Conservation (phyloP, 1,284 basidiomycete species). For the Heliocybe sulcata region DNA sequence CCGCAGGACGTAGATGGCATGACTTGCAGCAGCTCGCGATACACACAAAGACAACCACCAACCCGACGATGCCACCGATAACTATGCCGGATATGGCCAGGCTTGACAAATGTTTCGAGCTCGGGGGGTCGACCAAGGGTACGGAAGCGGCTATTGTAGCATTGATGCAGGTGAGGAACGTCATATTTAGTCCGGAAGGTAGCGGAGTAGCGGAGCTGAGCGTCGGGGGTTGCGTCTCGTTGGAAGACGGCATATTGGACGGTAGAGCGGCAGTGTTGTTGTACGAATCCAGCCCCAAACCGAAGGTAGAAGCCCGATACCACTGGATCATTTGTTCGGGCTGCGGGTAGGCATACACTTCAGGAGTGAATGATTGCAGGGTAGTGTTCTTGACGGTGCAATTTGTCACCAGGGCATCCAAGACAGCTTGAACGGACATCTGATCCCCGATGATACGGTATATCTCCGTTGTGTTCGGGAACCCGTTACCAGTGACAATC, state of each 20-base stretch:
- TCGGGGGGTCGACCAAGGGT: conserved; percentile 10
- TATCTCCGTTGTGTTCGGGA: conserved; percentile 11
- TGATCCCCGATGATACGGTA: conserved; percentile 18
- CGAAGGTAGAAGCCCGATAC: conserved; percentile 19
- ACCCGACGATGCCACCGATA: too few relatives aligned
- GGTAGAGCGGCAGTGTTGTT: conserved; percentile 16
- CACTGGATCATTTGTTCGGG: conserved; percentile 20
- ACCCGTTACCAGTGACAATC: conserved; percentile 5
- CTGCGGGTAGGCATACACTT: conserved; percentile 2
- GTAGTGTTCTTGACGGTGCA: conserved; percentile 14
- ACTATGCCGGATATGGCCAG: too few relatives aligned
- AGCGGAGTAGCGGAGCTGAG: conserved; percentile 11
- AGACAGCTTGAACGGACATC: conserved; percentile 13
- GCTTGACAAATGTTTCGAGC: neutral
- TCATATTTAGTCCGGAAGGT: conserved; percentile 9
- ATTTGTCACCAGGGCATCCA: conserved; percentile 13
- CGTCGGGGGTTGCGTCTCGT: conserved; percentile 4
- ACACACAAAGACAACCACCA: too few relatives aligned
- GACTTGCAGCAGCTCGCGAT: too few relatives aligned
- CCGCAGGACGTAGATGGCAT: too few relatives aligned
- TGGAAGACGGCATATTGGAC: conserved; percentile 9
- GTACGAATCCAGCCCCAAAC: conserved; percentile 16
- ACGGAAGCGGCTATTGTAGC: conserved; percentile 11
- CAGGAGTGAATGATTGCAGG: neutral
- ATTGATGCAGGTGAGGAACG: conserved; percentile 14